Base-by-base conservation (phyloP, 2,329 filamentous ascomycete species). In the Thelonectria olida region DNA sequence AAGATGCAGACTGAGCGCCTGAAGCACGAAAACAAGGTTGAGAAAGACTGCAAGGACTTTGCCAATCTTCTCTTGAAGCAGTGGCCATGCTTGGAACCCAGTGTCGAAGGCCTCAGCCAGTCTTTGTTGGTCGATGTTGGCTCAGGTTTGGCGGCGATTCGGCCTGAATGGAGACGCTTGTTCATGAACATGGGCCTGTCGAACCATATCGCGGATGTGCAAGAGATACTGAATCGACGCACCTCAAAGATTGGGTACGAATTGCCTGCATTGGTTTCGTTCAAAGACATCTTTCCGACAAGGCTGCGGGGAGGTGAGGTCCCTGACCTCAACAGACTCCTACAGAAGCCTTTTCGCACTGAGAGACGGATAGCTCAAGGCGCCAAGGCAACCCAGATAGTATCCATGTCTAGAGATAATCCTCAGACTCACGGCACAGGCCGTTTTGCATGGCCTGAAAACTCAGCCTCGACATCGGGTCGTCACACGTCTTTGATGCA, bases 61-160 rank as follows among this genome's bases (percentile, higher is more conserved):
- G 63, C 62, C 3, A 66, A 68, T 10, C 65, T 71, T 25, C 59
- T 72, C 4, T 38, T 72, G 8, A 41, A 20, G 2, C 70, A 72
- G 45, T 72, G 70, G 70, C 70, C 70, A 13, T 71, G 70, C 22
- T 8, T 69, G 2, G 66, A 72, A 17, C 70, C 70, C 3, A 69
- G 19, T 51, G 45, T 62, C 7, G 15, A 41, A 8, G 66, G 59
- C 2, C 23, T 72, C 2, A 36, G 61, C 7, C 36, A 42, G 7
- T 47, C 61, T 17, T 22, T 71, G 2, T 42, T 72, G 27, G 48
- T 72, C n/a, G 70, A 72, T 5, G 58, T 72, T 2, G 63, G 54
- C 7, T 45, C 59, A 23, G 70, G 68, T 5, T 42, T 72, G 49
- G 64, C 69, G 20, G 64, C 61, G 6, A 65, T 72, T 10, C 62